Conservation (phyloP, 805 yeast genomes). For the Brettanomyces nanus region DNA sequence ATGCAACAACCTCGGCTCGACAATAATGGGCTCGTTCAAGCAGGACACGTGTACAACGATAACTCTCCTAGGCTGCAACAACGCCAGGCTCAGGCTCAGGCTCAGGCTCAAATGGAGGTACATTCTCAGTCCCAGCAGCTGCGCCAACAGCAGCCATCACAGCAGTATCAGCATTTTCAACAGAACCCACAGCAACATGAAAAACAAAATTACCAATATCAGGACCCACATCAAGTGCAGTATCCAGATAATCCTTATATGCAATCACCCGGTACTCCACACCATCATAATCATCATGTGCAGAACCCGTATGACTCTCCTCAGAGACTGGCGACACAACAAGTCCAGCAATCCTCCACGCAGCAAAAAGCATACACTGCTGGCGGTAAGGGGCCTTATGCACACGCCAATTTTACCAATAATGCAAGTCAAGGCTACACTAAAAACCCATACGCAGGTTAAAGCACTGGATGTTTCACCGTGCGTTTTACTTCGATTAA, state of each 20-base stretch:
- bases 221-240: background rate
- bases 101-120: background rate
- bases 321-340: background rate
- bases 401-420: no score
- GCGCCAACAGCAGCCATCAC: conserved; percentile 11
- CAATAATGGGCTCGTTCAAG: background rate
- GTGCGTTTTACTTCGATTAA: no score
- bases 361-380: no score
- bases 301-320: background rate
- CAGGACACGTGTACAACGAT: background rate
- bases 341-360: background rate
- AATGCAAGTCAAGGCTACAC: no score
- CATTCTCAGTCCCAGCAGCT: conserved; percentile 9
- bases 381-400: no score
- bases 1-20: no score
- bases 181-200: conserved; percentile 3
- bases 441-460: no score
- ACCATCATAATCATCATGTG: background rate
- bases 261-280: background rate
- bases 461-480: no score
- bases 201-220: background rate
- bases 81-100: background rate
- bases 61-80: background rate
- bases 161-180: conserved; percentile 12
- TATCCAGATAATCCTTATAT: no score